phyloP scores from a whole-genome alignment of 257 asterid genomes.

The Verbascum thapsus region DNA sequence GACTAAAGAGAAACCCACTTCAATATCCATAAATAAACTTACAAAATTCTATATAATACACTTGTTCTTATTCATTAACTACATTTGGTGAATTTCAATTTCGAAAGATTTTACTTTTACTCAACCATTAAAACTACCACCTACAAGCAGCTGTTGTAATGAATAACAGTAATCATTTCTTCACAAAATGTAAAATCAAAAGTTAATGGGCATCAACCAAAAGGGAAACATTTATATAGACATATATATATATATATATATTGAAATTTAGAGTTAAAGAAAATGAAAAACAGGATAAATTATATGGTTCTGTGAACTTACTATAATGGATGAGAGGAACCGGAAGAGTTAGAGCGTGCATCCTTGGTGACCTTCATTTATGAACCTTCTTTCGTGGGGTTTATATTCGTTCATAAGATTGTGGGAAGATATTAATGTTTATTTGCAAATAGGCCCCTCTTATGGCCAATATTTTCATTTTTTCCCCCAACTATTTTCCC shows the following conservation, averaged over 20 bases:
- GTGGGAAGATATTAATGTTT: constrained; percentile 6
- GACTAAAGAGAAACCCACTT: constrained; percentile 35
- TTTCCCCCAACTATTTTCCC: background rate
- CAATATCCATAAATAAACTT: constrained; percentile 35
- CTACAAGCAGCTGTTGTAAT: constrained; percentile 16
- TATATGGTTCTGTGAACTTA: constrained; percentile 31
- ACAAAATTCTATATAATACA: background rate
- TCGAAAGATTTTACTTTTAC: constrained; percentile 19
- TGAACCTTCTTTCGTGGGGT: constrained; percentile 12
- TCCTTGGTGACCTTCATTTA: constrained; percentile 38
- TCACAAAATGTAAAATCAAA: background rate
- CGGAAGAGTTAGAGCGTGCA: constrained; percentile 37
- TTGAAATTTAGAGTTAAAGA: background rate
- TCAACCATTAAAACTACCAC: constrained; percentile 43
- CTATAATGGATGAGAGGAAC: constrained; percentile 38
- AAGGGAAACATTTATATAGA: constrained; percentile 1
- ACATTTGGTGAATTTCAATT: constrained; percentile 23
- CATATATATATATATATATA: background rate
- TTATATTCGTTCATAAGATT: constrained; percentile 1
- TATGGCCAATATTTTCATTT: background rate
- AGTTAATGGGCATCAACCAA: background rate
- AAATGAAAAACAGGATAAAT: background rate
- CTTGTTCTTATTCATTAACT: constrained; percentile 32
- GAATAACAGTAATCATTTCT: constrained; percentile 11
- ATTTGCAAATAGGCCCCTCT: constrained; percentile 16